phyloP scores from a whole-genome alignment of 345 rosid genomes.

The Carallia pectinifolia region DNA sequence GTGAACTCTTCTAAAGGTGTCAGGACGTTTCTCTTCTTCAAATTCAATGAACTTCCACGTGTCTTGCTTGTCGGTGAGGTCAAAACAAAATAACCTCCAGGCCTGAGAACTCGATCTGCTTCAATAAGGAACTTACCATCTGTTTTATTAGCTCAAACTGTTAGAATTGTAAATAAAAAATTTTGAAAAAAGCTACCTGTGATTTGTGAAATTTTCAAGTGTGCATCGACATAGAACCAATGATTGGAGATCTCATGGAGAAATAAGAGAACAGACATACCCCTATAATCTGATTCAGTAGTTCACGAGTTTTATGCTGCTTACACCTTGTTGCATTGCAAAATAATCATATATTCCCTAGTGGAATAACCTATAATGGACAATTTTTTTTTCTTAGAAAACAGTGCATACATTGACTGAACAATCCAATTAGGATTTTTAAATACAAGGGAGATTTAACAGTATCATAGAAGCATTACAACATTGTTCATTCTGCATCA shows the following conservation, averaged over 20 bases:
- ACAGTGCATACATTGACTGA: not conserved
- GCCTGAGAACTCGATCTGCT: slow-evolving; percentile 89
- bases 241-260: too few relatives aligned
- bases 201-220: too few relatives aligned
- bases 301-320: too few relatives aligned
- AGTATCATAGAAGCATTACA: not conserved
- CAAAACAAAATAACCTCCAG: slow-evolving; percentile 93
- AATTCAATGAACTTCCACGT: slow-evolving; percentile 42
- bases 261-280: too few relatives aligned
- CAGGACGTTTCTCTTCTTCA: slow-evolving; percentile 54
- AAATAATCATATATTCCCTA: too few relatives aligned
- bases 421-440: not conserved
- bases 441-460: not conserved
- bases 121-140: slow-evolving; percentile 89
- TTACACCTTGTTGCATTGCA: too few relatives aligned
- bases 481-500: not conserved
- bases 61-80: slow-evolving; percentile 70
- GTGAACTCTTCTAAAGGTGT: slow-evolving; percentile 60
- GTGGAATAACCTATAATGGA: not conserved
- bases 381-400: not conserved
- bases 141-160: slow-evolving; percentile 29
- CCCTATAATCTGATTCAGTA: too few relatives aligned
- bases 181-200: slow-evolving; percentile 11
- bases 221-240: too few relatives aligned
- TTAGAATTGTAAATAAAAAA: slow-evolving; percentile 18